These are phyloP conservation scores for Solanum ahanhuiri DNA, from an alignment of 257 asterid species.

Conservation along the genomic window DNA sequence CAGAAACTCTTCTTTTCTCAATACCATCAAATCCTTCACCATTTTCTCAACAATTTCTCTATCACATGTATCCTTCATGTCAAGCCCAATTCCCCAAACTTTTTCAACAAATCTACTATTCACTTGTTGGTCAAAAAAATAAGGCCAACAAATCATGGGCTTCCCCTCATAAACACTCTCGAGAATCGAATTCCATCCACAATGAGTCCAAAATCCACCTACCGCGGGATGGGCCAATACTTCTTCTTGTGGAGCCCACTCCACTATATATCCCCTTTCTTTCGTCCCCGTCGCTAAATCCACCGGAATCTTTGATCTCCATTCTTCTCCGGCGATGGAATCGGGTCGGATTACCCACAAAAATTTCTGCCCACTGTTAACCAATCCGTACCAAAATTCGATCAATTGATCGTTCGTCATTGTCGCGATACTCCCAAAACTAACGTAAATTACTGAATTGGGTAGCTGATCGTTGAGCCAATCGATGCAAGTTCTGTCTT, in stretches of 20 bases:
- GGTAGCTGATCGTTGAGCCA: slow-evolving; percentile 39
- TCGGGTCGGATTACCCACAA: slow-evolving; percentile 51
- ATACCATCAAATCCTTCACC: slow-evolving; percentile 48
- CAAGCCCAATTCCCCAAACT: slow-evolving; percentile 47
- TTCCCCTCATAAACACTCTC: slow-evolving; percentile 26
- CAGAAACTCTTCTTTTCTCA: slow-evolving; percentile 26
- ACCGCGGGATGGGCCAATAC: slow-evolving; percentile 30
- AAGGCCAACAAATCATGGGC: slow-evolving; percentile 59
- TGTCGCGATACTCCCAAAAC: slow-evolving; percentile 37
- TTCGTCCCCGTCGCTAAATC: slow-evolving; percentile 18
- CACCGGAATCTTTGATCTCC: slow-evolving; percentile 6
- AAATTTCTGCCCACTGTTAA: slow-evolving; percentile 27
- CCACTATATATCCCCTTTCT: slow-evolving; percentile 33
- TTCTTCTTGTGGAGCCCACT: slow-evolving; percentile 48
- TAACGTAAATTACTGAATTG: slow-evolving; percentile 37
- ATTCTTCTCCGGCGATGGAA: slow-evolving; percentile 12
- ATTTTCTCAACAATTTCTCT: slow-evolving; percentile 26
- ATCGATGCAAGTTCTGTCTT: slow-evolving; percentile 31
- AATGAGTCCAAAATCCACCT: slow-evolving; percentile 36
- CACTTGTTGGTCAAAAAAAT: slow-evolving; percentile 34
- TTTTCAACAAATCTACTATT: slow-evolving; percentile 42
- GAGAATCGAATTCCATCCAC: slow-evolving; percentile 51
- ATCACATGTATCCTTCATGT: slow-evolving; percentile 51
- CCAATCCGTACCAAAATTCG: slow-evolving; percentile 50
- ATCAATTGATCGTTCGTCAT: slow-evolving; percentile 23